These are phyloP conservation scores for Pseudodiploospora longispora DNA, from an alignment of 2,329 filamentous ascomycete genomes.

Conservation along the genomic window DNA sequence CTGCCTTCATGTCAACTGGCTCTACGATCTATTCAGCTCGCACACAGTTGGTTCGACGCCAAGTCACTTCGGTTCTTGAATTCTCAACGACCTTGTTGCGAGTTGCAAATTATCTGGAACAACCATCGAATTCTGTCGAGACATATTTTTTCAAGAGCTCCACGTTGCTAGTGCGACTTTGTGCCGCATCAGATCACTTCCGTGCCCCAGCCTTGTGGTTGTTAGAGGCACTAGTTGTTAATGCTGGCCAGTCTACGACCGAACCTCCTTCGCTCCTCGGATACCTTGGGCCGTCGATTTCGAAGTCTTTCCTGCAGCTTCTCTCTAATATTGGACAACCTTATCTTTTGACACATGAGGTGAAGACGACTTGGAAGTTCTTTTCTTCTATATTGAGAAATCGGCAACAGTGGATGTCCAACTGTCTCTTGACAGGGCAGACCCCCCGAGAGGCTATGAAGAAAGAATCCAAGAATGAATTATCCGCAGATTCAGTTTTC, in stretches of 20 bases:
- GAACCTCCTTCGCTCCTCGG: conserved; percentile 93
- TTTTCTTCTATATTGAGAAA: conserved; percentile 80
- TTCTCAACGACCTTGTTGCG: conserved; percentile 65
- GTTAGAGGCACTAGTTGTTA: conserved; percentile 64
- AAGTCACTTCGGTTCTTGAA: conserved; percentile 55
- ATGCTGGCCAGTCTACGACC: conserved; percentile 54
- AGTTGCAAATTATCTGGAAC: conserved; percentile 56
- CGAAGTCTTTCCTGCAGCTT: conserved; percentile 74
- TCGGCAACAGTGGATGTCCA: conserved; percentile 92
- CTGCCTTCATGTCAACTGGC: conserved; percentile 37
- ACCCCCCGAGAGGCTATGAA: conserved; percentile 71
- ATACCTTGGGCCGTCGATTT: conserved; percentile 73
- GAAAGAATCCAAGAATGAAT: conserved; percentile 39
- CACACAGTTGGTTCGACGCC: conserved; percentile 46
- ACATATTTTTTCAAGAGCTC: conserved; percentile 73
- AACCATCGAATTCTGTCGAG: conserved; percentile 59
- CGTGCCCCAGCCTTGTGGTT: conserved; percentile 58
- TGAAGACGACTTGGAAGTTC: conserved; percentile 71
- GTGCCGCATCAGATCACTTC: conserved; percentile 60
- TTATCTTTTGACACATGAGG: conserved; percentile 55
- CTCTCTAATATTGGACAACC: conserved; percentile 72
- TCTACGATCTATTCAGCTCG: conserved; percentile 55
- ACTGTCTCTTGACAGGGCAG: conserved; percentile 82
- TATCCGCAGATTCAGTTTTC: conserved; percentile 57
- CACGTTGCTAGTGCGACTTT: conserved; percentile 68